Evolutionary conservation across 2,329 filamentous ascomycete species (phyloP).

Genomic region (Volutella citrinella): DNA sequence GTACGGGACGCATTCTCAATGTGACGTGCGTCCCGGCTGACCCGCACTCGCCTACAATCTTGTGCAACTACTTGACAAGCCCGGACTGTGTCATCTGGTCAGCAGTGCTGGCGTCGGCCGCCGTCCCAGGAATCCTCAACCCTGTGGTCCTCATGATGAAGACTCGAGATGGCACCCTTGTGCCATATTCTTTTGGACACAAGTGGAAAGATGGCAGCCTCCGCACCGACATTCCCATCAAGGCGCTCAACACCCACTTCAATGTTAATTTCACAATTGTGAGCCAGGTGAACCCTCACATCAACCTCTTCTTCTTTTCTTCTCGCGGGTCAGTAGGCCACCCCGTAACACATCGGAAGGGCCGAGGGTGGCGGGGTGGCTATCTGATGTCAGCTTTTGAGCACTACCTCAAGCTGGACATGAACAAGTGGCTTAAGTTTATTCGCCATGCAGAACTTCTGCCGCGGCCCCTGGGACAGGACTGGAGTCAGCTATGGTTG

Average conservation of each 20-base stretch:
- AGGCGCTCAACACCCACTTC: slow-evolving; percentile 92
- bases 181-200: slow-evolving; percentile 93
- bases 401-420: slow-evolving; percentile 92
- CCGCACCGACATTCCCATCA: slow-evolving; percentile 91
- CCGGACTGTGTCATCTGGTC: slow-evolving; percentile 99
- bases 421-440: slow-evolving; percentile 97
- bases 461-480: slow-evolving; percentile 84
- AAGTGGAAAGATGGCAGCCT: slow-evolving; percentile 99
- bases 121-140: slow-evolving; percentile 93
- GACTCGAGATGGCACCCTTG: slow-evolving; percentile 69
- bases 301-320: slow-evolving; percentile 98
- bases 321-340: slow-evolving; percentile 87
- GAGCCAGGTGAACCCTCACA: slow-evolving; percentile 88
- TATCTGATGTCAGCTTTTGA: slow-evolving; percentile 91
- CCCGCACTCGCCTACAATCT: slow-evolving; percentile 85
- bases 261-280: slow-evolving; percentile 98
- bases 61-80: slow-evolving; percentile 92
- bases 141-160: slow-evolving; percentile 94
- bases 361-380: slow-evolving; percentile 92
- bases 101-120: slow-evolving; percentile 88
- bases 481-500: slow-evolving; percentile 96
- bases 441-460: slow-evolving; percentile 88
- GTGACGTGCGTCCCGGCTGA: slow-evolving; percentile 95
- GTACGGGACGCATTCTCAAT: slow-evolving; percentile 91
- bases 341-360: slow-evolving; percentile 89